These are phyloP conservation scores for Colletotrichum lindemuthianum DNA, from an alignment of 2,329 filamentous ascomycete species.

Conservation along the genomic window DNA sequence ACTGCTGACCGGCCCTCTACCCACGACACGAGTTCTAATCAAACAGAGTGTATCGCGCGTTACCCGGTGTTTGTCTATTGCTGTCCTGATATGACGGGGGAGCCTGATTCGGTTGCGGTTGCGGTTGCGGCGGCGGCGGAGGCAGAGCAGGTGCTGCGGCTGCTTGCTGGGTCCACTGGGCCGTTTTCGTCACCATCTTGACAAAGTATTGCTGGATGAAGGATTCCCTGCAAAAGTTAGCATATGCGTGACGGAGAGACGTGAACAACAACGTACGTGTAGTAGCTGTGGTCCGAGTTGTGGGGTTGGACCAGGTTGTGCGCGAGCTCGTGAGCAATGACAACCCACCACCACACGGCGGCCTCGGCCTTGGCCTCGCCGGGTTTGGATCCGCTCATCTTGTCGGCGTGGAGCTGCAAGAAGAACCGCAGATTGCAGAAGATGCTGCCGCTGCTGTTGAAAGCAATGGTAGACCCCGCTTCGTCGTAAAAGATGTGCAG, in stretches of 20 bases:
- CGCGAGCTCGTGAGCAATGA: constrained; percentile 93
- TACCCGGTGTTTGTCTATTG: constrained; percentile 29
- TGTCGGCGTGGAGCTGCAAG: constrained; percentile 75
- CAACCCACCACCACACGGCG: constrained; percentile 90
- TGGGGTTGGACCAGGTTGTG: constrained; percentile 89
- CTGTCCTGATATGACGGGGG: constrained; percentile 33
- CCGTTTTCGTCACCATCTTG: constrained; percentile 70
- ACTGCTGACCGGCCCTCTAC: background rate
- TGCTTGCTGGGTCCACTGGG: constrained; percentile 45
- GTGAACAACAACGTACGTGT: constrained; percentile 65
- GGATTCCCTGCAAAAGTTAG: constrained; percentile 65
- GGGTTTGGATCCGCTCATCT: constrained; percentile 48
- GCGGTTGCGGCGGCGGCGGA: constrained; percentile 9
- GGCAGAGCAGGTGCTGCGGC: constrained; percentile 21
- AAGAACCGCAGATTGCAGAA: constrained; percentile 97
- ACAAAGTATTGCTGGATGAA: constrained; percentile 82
- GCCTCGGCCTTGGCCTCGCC: constrained; percentile 70
- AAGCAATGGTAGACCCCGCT: constrained; percentile 84
- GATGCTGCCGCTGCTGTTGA: constrained; percentile 86
- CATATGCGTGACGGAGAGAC: background rate
- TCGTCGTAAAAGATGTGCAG: constrained; percentile 92
- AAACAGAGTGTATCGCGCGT: constrained; percentile 28
- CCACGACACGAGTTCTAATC: constrained; percentile 28
- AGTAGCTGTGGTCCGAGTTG: constrained; percentile 82
- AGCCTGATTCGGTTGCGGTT: background rate